phyloP scores from a whole-genome alignment of 495 filamentous ascomycete species.

The Xylaria flabelliformis region DNA sequence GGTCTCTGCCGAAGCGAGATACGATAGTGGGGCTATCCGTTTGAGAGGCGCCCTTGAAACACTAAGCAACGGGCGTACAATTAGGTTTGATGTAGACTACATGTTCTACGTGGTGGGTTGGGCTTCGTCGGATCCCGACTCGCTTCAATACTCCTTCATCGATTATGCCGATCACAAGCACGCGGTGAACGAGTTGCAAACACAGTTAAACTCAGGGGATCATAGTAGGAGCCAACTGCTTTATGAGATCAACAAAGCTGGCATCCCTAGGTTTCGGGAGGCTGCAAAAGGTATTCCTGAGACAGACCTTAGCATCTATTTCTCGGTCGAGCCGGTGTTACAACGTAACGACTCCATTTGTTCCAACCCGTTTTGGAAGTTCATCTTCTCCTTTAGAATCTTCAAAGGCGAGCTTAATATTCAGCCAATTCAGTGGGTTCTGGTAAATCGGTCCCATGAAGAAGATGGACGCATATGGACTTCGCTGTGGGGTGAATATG shows the following conservation, averaged over 20 bases:
- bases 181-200: neutral
- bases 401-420: neutral
- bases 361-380: neutral
- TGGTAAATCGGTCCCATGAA: neutral
- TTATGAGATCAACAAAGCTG: neutral
- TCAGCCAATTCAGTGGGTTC: neutral
- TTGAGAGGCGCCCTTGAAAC: neutral
- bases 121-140: neutral
- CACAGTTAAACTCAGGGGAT: neutral
- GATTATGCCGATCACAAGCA: neutral
- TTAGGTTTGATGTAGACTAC: neutral
- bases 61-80: neutral
- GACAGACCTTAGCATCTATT: neutral
- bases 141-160: slow-evolving; percentile 1
- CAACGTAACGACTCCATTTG: neutral
- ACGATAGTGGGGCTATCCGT: neutral
- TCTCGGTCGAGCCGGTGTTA: neutral
- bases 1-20: neutral
- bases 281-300: neutral
- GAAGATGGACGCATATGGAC: neutral
- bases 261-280: neutral
- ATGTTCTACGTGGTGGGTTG: neutral
- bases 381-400: neutral
- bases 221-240: neutral
- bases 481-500: neutral